Evolutionary conservation across 2,329 filamentous ascomycete species (phyloP), one percentile per base, ranked within the genome.

Genomic region (Exophiala alcalophila): DNA sequence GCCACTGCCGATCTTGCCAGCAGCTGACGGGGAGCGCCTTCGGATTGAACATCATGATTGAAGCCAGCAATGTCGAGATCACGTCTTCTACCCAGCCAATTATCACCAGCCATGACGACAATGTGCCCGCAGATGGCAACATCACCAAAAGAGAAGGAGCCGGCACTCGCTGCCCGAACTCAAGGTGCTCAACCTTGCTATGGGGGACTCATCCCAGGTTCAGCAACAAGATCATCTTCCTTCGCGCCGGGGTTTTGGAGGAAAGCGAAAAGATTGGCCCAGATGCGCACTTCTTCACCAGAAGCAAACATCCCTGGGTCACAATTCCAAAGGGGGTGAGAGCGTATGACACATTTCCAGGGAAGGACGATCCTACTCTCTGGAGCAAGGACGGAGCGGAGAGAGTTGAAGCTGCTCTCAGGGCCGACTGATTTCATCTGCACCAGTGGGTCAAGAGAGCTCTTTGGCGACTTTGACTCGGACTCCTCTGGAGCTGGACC

Each of bases 181-280:
- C 18, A 7, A 38, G 12, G 28, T 38, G 35, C 16, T 21, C 7
- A 6, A 38, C 21, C 5, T 16, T 38, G 35, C 12, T 38, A 10
- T 38, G 35, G 35, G 35, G 18, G 18, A 27, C 35, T 8, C 35
- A 38, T 38, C 35, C 35, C 5, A 9, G n/a, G 9, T 38, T 44
- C 5, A 62, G 63, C 2, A 52, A 55, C 5, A 33, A 58, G 34
- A 36, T 65, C 10, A 55, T 57, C n/a, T 72, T 64, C 49, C 47
- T 75, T 6, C 63, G 67, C 26, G 65, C 61, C 14, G 70, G 71
- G 2, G 73, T 70, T 6, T 58, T 75, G 31, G 69, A 71, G 52
- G 49, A 55, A 12, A 56, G 62, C 5, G 57, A 59, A 46, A 57
- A 61, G 40, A 52, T 69, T 5, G 58, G 60, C 12, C 70, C 70